Evolutionary conservation across 2,329 filamentous ascomycete genomes (phyloP).

Genomic region (Trichoderma brevicompactum): DNA sequence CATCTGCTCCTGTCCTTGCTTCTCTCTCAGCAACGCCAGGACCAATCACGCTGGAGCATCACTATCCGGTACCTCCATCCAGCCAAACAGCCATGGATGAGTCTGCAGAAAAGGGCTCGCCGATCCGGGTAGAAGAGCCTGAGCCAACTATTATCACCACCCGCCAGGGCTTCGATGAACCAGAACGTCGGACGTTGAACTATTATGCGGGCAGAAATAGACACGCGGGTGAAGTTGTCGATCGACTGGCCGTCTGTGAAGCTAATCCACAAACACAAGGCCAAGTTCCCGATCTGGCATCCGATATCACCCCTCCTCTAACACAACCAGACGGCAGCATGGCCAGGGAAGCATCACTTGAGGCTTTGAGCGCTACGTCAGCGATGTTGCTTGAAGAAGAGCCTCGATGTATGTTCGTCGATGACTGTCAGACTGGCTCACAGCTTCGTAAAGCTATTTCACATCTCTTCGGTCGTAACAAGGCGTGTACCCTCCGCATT

Average conservation of each 20-base stretch:
- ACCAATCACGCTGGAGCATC: conserved; percentile 17
- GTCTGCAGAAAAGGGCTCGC: not conserved
- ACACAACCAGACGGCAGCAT: not conserved
- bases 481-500: conserved; percentile 72
- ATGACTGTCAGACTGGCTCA: conserved; percentile 62
- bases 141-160: not conserved
- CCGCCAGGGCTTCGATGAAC: not conserved
- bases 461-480: conserved; percentile 83
- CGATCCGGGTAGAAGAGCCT: not conserved
- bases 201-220: not conserved
- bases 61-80: conserved; percentile 32
- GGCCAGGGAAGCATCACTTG: not conserved
- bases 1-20: conserved; percentile 54
- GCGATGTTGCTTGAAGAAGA: conserved; percentile 4
- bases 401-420: conserved; percentile 58
- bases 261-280: not conserved
- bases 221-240: not conserved
- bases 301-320: conserved; percentile 4
- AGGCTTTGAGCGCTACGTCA: not conserved
- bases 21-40: conserved; percentile 30
- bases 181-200: not conserved
- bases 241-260: not conserved
- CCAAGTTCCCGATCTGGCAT: not conserved
- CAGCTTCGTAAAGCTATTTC: conserved; percentile 75
- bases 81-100: conserved; percentile 31